Evolutionary conservation across 768 basidiomycete species (phyloP), one percentile per base, ranked within the genome.

Genomic region (Amanita exitialis): DNA sequence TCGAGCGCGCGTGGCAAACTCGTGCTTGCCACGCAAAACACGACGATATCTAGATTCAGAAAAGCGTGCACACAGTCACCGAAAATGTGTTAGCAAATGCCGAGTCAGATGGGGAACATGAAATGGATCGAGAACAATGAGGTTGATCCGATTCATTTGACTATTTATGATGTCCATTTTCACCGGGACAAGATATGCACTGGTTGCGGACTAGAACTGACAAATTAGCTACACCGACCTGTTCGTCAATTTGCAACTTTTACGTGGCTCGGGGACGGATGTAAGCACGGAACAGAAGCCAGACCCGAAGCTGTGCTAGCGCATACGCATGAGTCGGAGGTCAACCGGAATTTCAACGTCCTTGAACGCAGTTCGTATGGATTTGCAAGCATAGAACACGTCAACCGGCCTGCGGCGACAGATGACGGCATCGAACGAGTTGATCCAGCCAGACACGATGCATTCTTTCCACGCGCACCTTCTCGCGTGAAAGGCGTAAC

Each of bases 61-160:
- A 45, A 41, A 41, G 36, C 20, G 10, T 43, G 28, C 27, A 28
- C 43, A 28, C 23, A 13, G 25, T 41, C 15, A 28, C 25, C 27
- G 43, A 28, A n/a, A 44, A 30, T 27, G 6, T 7, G 9, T 35
- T 46, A 46, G 32, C 28, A 25, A 37, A 49, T 42, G 15, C 49
- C 27, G 16, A 32, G 4, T 16, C 28, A 27, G 27, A 28, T 38
- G 39, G 49, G 48, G 25, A 28, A 42, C 12, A 28, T 25, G 23
- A n/a, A 12, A 32, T 37, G 49, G 30, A 43, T 30, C 23, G 39
- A 34, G 12, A n/a, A 49, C 39, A 23, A 37, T 6, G 30, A 27
- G 21, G 8, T 30, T 49, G 49, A 42, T 49, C 49, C 49, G 49
- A 32, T 34, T 41, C 16, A 34, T 34, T 42, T 49, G 25, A 16